A percentile compares a stretch with the other conserved stretches of the same genome.
Evolutionary conservation across 164 flowering plant species (phyloP).

Genomic region (Malania oleifera): DNA sequence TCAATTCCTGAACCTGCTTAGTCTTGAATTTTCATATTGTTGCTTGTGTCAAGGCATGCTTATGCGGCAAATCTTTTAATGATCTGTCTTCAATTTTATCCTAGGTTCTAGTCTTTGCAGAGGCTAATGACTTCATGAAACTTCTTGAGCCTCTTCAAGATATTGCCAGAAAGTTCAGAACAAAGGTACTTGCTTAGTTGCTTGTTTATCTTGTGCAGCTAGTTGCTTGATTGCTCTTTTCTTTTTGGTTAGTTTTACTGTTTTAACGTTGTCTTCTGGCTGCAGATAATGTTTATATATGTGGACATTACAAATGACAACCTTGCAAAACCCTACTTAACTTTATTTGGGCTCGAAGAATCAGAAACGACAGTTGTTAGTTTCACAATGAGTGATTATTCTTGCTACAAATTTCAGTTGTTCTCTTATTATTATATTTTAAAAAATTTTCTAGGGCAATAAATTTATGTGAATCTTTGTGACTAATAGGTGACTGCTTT

Average conservation of each 20-base stretch:
- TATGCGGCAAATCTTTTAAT: background rate
- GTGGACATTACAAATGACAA: conserved; percentile 74
- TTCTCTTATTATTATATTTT: background rate
- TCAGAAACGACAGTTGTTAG: conserved; percentile 63
- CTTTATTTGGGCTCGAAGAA: conserved; percentile 83
- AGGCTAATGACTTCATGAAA: conserved; percentile 51
- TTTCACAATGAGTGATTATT: conserved; percentile 1
- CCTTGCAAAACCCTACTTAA: conserved; percentile 88
- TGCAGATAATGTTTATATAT: conserved; percentile 73
- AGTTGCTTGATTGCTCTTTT: background rate
- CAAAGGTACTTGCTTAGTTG: conserved; percentile 47
- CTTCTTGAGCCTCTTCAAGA: conserved; percentile 60
- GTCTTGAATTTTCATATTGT: background rate
- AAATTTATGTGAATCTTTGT: conserved; percentile 3
- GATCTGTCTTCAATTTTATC: background rate
- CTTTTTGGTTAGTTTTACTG: background rate
- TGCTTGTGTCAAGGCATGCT: background rate
- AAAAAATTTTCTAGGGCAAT: background rate
- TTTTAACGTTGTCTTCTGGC: conserved; percentile 7
- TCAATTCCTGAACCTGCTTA: background rate
- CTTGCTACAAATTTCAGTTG: background rate
- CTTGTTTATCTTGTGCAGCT: background rate
- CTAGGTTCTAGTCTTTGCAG: conserved; percentile 74
- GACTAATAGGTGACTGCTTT: conserved; percentile 65
- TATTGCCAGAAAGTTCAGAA: conserved; percentile 73